These are phyloP conservation scores for Fusarium solani-melongenae DNA, from an alignment of 2,329 filamentous ascomycete species.

Conservation along the genomic window DNA sequence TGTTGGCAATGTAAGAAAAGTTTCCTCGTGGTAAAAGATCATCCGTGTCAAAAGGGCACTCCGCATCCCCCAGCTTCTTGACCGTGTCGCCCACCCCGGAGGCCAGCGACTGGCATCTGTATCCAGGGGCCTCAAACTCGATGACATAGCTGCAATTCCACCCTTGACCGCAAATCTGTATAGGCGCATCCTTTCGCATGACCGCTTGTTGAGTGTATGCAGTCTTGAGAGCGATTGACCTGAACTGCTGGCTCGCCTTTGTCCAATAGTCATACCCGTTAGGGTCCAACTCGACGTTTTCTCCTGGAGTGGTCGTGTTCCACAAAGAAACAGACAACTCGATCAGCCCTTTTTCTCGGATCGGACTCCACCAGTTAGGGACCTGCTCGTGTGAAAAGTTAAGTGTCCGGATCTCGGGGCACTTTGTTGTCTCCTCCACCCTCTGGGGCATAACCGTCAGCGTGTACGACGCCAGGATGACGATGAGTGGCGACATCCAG, in stretches of 20 bases:
- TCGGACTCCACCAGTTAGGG: constrained; percentile 27
- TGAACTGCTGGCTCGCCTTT: constrained; percentile 28
- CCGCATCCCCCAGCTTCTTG: constrained; percentile 24
- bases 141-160: constrained; percentile 42
- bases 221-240: constrained; percentile 30
- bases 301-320: constrained; percentile 27
- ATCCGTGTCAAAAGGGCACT: constrained; percentile 36
- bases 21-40: constrained; percentile 35
- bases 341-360: constrained; percentile 10
- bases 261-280: constrained; percentile 41
- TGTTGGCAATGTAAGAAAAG: constrained; percentile 34
- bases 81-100: constrained; percentile 19
- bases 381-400: constrained; percentile 38
- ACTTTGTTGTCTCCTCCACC: constrained; percentile 22
- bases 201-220: constrained; percentile 34
- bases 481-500: constrained; percentile 41
- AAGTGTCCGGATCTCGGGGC: constrained; percentile 38
- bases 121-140: constrained; percentile 37
- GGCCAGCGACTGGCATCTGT: constrained; percentile 33
- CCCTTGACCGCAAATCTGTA: constrained; percentile 36
- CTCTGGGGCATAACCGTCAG: constrained; percentile 28
- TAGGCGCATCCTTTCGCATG: constrained; percentile 22
- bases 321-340: constrained; percentile 35
- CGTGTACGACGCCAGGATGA: constrained; percentile 42
- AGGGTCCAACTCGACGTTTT: not conserved